Percentiles rank a stretch among this genome's conserved stretches.
Evolutionary conservation across 495 filamentous ascomycete species (phyloP).

Genomic region (Cercophora scortea): DNA sequence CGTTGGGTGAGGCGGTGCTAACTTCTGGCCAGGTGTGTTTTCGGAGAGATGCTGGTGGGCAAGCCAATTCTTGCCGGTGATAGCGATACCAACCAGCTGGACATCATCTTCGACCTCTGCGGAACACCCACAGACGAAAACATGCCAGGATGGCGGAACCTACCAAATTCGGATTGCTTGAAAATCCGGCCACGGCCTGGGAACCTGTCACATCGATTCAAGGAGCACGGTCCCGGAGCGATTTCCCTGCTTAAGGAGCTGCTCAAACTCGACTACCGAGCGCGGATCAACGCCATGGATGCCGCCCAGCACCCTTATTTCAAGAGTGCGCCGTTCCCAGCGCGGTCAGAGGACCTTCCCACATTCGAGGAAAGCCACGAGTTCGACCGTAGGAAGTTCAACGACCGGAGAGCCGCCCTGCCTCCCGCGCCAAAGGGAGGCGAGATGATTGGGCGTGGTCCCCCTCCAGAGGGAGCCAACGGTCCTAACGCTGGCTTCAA

Average conservation of each 20-base stretch:
- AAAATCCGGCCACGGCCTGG: constrained; percentile 55
- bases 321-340: constrained; percentile 64
- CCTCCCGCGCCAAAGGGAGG: constrained; percentile 88
- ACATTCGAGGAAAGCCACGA: constrained; percentile 92
- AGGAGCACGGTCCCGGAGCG: constrained; percentile 53
- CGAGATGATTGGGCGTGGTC: constrained; percentile 64
- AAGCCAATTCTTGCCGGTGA: constrained; percentile 88
- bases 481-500: constrained; percentile 40
- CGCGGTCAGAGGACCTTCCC: constrained; percentile 74
- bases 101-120: constrained; percentile 88
- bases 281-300: constrained; percentile 88
- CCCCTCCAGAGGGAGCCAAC: constrained; percentile 43
- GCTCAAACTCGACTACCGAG: constrained; percentile 79
- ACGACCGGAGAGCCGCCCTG: constrained; percentile 65
- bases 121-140: constrained; percentile 83
- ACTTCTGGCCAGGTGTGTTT: constrained; percentile 64
- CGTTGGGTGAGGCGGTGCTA: background rate
- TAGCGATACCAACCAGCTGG: constrained; percentile 81
- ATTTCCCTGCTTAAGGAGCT: constrained; percentile 76
- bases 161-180: constrained; percentile 76
- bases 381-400: constrained; percentile 81
- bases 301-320: constrained; percentile 93
- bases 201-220: constrained; percentile 63
- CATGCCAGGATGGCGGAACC: constrained; percentile 82
- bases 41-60: constrained; percentile 94